Evolutionary conservation across 176 grass and related monocot genomes (phyloP).

Genomic region (Areca catechu): DNA sequence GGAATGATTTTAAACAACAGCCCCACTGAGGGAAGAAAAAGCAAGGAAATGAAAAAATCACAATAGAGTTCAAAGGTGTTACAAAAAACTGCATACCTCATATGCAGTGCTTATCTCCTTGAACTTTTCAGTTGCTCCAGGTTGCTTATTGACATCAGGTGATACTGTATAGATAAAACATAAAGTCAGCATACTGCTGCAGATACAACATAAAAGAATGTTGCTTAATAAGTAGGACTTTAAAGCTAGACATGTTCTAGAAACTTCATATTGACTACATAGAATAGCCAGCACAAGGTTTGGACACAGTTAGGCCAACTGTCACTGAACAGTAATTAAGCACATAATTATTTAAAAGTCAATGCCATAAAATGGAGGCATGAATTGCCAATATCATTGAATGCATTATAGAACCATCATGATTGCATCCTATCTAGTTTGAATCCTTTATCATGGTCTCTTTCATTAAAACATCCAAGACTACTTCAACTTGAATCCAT

Average conservation of each 20-base stretch:
- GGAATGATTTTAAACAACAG: not conserved
- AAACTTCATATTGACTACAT: not conserved
- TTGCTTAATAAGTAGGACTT: not conserved
- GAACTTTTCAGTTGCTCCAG: conserved; percentile 95
- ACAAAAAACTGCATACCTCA: conserved; percentile 45
- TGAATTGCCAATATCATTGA: too few relatives aligned
- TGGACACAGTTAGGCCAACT: too few relatives aligned
- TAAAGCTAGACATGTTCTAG: not conserved
- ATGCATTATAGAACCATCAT: too few relatives aligned
- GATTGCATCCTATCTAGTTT: too few relatives aligned
- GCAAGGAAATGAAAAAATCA: not conserved
- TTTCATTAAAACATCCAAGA: too few relatives aligned
- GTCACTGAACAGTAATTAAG: too few relatives aligned
- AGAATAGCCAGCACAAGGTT: not conserved
- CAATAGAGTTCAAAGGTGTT: not conserved
- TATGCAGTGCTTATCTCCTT: conserved; percentile 97
- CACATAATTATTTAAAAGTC: too few relatives aligned
- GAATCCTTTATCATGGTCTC: too few relatives aligned
- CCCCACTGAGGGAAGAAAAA: not conserved
- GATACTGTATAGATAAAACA: conserved; percentile 46
- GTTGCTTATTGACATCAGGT: conserved; percentile 95
- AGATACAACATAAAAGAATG: conserved; percentile 1
- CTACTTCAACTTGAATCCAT: too few relatives aligned
- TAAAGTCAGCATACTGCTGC: not conserved
- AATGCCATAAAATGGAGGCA: too few relatives aligned